Conservation (phyloP, 208 protist genomes). For the Porcisia hertigi region DNA sequence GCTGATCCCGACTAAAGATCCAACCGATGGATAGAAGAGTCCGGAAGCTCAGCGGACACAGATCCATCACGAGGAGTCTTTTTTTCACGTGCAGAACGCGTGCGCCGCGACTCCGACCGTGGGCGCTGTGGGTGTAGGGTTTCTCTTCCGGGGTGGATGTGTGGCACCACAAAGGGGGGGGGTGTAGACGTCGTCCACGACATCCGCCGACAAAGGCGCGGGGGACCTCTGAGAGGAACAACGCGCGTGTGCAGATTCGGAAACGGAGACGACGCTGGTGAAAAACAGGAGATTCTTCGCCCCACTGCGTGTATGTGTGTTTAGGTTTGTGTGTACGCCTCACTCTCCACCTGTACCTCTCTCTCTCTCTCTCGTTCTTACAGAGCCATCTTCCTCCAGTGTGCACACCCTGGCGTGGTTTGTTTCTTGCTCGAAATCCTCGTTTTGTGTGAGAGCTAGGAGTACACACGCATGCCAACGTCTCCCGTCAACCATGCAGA, state of each 20-base stretch:
- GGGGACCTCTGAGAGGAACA: not conserved
- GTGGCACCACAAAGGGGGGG: not conserved
- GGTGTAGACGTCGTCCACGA: not conserved
- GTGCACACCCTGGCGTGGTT: not conserved
- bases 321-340: not conserved
- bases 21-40: not conserved
- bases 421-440: not conserved
- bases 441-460: slow-evolving; percentile 5
- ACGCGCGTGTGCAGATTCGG: not conserved
- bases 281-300: not conserved
- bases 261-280: not conserved
- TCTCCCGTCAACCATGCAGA: not conserved
- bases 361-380: not conserved
- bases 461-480: not conserved
- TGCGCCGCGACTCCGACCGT: not conserved
- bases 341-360: slow-evolving; percentile 6
- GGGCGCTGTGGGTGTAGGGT: not conserved
- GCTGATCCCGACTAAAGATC: not conserved
- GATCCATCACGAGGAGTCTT: not conserved
- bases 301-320: too few relatives aligned
- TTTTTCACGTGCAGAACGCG: not conserved
- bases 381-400: not conserved
- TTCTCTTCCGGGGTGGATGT: slow-evolving; percentile 2
- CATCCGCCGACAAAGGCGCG: not conserved
- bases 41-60: not conserved